phyloP scores from a whole-genome alignment of 805 yeast species.

The Ogataea zsoltii region DNA sequence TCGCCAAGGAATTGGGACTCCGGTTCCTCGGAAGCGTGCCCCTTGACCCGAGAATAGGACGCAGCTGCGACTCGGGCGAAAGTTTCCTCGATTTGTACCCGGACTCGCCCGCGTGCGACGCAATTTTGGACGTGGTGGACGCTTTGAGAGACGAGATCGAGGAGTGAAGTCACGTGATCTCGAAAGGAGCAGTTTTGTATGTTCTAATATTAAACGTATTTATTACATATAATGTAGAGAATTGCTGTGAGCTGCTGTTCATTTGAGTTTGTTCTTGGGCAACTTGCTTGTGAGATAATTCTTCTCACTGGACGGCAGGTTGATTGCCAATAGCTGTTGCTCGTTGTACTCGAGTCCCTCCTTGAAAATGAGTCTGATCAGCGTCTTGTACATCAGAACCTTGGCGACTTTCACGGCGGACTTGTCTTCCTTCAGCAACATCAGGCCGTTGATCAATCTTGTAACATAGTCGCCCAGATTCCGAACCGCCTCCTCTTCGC shows the following conservation, averaged over 20 bases:
- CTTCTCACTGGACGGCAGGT: conserved; percentile 48
- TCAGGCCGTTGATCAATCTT: conserved; percentile 46
- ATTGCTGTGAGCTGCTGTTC: conserved; percentile 1
- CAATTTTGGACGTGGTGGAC: conserved; percentile 83
- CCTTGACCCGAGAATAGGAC: conserved; percentile 91
- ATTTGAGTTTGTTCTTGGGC: conserved; percentile 2
- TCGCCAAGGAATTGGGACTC: conserved; percentile 77
- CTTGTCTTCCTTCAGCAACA: conserved; percentile 39
- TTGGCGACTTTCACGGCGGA: conserved; percentile 48
- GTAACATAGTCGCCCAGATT: conserved; percentile 33
- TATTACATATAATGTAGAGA: too few species aligned
- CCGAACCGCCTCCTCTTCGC: conserved; percentile 13
- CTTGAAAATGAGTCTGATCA: conserved; percentile 44
- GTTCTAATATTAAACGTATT: too few species aligned
- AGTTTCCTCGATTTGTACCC: conserved; percentile 81
- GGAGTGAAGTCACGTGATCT: conserved; percentile 6
- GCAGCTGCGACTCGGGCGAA: conserved; percentile 82
- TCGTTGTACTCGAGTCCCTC: conserved; percentile 28
- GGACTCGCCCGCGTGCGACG: conserved; percentile 89
- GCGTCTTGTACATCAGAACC: conserved; percentile 50
- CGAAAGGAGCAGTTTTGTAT: too few species aligned
- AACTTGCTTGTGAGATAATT: conserved; percentile 36
- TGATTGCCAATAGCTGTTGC: conserved; percentile 39
- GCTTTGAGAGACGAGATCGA: conserved; percentile 49
- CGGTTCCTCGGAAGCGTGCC: conserved; percentile 92